phyloP scores from a whole-genome alignment of 1,284 basidiomycete species.

The Cutaneotrichosporon cyanovorans region DNA sequence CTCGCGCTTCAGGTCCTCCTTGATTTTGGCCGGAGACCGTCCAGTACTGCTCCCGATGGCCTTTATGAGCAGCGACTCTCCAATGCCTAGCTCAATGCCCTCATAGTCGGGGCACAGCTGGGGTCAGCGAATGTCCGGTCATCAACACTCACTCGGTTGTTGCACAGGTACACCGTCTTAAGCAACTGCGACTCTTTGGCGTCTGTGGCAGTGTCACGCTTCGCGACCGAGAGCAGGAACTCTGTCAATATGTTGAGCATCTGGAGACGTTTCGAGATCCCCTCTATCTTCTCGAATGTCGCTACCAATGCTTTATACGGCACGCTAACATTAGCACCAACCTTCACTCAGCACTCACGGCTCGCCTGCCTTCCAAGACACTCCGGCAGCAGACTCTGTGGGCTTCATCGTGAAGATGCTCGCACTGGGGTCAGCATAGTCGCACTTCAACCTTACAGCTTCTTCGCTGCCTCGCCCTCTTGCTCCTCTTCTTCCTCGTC shows the following conservation, averaged over 20 bases:
- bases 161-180: slow-evolving; percentile 89
- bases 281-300: slow-evolving; percentile 83
- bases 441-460: slow-evolving; percentile 60
- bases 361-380: slow-evolving; percentile 78
- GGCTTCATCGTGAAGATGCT: slow-evolving; percentile 47
- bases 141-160: slow-evolving; percentile 67
- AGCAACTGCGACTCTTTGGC: slow-evolving; percentile 60
- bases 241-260: slow-evolving; percentile 83
- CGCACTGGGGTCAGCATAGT: slow-evolving; percentile 51
- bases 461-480: slow-evolving; percentile 55
- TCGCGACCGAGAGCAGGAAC: slow-evolving; percentile 82
- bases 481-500: slow-evolving; percentile 50
- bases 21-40: slow-evolving; percentile 70
- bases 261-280: slow-evolving; percentile 91
- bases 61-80: slow-evolving; percentile 89
- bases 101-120: slow-evolving; percentile 92
- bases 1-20: slow-evolving; percentile 84
- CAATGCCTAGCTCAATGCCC: slow-evolving; percentile 92
- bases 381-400: slow-evolving; percentile 63
- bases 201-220: slow-evolving; percentile 46
- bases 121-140: neutral
- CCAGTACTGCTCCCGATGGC: slow-evolving; percentile 94
- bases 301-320: slow-evolving; percentile 89
- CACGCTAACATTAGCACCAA: slow-evolving; percentile 53
- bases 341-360: slow-evolving; percentile 54